These are phyloP conservation scores for Arthroderma sp. DNA, from an alignment of 2,329 filamentous ascomycete genomes.

Conservation along the genomic window DNA sequence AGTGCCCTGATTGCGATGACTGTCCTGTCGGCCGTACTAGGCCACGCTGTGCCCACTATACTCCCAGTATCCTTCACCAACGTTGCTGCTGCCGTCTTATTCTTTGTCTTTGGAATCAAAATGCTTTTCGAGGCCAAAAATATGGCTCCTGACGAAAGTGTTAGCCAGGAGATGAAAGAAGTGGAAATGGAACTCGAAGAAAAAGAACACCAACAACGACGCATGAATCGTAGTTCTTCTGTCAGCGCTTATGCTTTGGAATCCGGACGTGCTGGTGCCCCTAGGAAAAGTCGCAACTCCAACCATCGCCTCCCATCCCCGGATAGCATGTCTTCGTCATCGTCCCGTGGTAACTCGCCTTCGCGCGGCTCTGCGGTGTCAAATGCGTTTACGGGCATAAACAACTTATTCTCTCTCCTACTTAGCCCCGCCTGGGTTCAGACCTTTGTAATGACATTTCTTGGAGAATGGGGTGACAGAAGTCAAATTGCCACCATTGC, in stretches of 20 bases:
- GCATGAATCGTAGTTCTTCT: conserved; percentile 52
- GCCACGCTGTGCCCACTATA: conserved; percentile 79
- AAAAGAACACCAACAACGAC: conserved; percentile 66
- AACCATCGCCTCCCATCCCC: conserved; percentile 67
- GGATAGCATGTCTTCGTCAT: conserved; percentile 66
- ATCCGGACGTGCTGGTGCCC: conserved; percentile 52
- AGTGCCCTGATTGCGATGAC: conserved; percentile 89
- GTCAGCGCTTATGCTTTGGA: conserved; percentile 67
- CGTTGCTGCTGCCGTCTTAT: conserved; percentile 69
- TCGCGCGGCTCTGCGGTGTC: conserved; percentile 32
- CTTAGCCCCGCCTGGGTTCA: conserved; percentile 96
- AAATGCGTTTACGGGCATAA: conserved; percentile 49
- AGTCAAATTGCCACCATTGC: conserved; percentile 97
- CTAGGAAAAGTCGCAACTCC: conserved; percentile 53
- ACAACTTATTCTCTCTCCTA: conserved; percentile 75
- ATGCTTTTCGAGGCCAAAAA: conserved; percentile 74
- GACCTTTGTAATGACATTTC: conserved; percentile 97
- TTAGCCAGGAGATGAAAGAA: conserved; percentile 94
- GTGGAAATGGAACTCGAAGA: conserved; percentile 89
- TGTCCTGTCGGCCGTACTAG: conserved; percentile 77
- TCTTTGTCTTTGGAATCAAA: conserved; percentile 77
- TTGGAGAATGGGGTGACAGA: conserved; percentile 95
- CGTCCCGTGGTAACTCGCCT: conserved; percentile 47
- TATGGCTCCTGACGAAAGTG: conserved; percentile 82
- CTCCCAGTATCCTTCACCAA: conserved; percentile 86